Evolutionary conservation across 306 rosid genomes (phyloP), one percentile per base, ranked within the genome.

Genomic region (Pyrus pyrifolia): DNA sequence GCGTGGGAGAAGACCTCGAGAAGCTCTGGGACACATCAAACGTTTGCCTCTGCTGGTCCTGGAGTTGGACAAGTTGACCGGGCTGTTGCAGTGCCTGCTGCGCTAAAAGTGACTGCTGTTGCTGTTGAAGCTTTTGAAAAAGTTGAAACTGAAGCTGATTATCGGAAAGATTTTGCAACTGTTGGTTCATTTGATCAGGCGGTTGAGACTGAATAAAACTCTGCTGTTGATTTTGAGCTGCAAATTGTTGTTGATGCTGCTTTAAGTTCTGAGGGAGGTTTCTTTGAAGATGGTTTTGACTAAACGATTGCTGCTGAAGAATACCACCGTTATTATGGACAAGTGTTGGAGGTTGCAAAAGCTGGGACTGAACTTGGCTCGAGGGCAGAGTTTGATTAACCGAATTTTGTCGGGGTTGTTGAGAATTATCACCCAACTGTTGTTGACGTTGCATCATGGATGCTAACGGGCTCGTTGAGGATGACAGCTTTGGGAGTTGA

Each of bases 121-220:
- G 96, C 73, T 90, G 98, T 72, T 92, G 96, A 80, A 89, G 86
- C 89, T 89, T 90, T 75, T 92, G 96, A 61, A 95, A 73, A 72
- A 95, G 84, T 67, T 87, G 97, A 81, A 86, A 63, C 68, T 88
- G 93, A 78, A 89, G 70, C 80, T 89, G 96, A 79, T 76, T 88
- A 27, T 95, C 98, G 8, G 98, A 86, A 78, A 90, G 77, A 68
- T 82, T 75, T 60, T 81, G 96, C 6, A 89, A 80, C 64, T 87
- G 96, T 81, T 82, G 97, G 76, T 82, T 87, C 30, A 80, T 77
- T 76, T 88, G 95, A 71, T 92, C 97, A 11, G 91, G 85, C 51
- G 81, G 74, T 21, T 87, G 78, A 15, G 90, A 25, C 12, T 84
- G 95, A 58, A 80, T 81, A 82, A 81, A 18, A 77, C 69, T 89